Percentiles rank a stretch among this genome's conserved stretches.
Evolutionary conservation across 2,329 filamentous ascomycete genomes (phyloP).

Genomic region (Diaporthe sp.): DNA sequence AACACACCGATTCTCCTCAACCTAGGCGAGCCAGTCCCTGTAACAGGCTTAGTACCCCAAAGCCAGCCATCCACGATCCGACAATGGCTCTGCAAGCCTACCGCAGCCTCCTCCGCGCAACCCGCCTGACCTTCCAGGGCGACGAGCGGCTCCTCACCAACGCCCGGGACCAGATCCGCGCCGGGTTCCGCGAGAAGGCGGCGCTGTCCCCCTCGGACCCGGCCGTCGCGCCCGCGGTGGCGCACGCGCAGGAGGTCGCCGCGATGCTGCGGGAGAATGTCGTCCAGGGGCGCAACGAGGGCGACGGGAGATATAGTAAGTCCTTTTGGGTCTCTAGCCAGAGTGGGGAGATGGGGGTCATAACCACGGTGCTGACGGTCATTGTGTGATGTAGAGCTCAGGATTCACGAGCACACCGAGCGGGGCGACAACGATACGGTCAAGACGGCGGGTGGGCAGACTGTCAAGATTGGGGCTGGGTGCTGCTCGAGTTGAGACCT

Average conservation of each 20-base stretch:
- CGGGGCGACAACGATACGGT: conserved; percentile 93
- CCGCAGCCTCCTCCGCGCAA: conserved; percentile 83
- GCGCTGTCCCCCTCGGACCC: conserved; percentile 69
- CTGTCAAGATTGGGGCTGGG: conserved; percentile 48
- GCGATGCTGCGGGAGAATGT: conserved; percentile 85
- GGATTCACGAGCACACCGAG: conserved; percentile 93
- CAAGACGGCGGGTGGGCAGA: conserved; percentile 68
- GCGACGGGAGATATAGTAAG: conserved; percentile 72
- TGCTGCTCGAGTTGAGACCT: conserved; percentile 37
- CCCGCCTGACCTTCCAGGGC: conserved; percentile 85
- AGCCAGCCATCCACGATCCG: not conserved
- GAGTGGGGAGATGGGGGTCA: not conserved
- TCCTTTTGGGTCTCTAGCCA: conserved; percentile 38
- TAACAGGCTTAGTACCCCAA: no score
- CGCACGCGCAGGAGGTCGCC: conserved; percentile 87
- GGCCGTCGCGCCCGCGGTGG: conserved; percentile 74
- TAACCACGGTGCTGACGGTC: not conserved
- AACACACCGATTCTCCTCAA: not conserved
- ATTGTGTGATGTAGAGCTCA: conserved; percentile 70
- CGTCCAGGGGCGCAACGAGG: conserved; percentile 80
- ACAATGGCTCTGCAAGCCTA: conserved; percentile 82
- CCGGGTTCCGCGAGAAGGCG: conserved; percentile 78
- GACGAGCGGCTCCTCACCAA: conserved; percentile 78
- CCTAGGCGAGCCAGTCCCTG: not conserved
- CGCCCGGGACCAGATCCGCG: conserved; percentile 79